Conservation (phyloP, 2,329 filamentous ascomycete genomes). For the Aureobasidium zeae region DNA sequence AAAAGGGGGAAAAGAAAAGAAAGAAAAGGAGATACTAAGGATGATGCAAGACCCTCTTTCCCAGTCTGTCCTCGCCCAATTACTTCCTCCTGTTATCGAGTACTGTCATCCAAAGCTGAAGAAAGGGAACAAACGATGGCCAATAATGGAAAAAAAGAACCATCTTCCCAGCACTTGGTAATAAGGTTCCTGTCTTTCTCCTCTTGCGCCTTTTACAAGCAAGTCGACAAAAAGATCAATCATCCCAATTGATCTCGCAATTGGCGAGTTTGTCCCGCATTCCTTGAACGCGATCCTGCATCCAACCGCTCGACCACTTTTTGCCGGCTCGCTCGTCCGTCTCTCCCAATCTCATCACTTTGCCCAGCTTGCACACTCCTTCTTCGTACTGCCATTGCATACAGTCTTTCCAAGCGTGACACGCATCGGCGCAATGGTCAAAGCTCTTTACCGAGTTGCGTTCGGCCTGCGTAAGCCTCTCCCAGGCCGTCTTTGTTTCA, state of each 20-base stretch:
- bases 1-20: too few relatives aligned
- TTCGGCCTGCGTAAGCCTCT: conserved; percentile 22
- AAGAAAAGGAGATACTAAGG: too few relatives aligned
- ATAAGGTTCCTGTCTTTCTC: neutral
- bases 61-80: too few relatives aligned
- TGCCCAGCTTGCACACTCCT: conserved; percentile 26
- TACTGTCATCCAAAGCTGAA: too few relatives aligned
- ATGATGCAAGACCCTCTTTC: too few relatives aligned
- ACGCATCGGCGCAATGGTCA: conserved; percentile 26
- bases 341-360: conserved; percentile 26
- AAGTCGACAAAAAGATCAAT: conserved; percentile 8
- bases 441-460: conserved; percentile 22
- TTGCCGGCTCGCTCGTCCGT: conserved; percentile 24
- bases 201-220: neutral
- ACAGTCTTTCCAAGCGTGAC: conserved; percentile 23
- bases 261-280: conserved; percentile 21
- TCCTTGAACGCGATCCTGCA: conserved; percentile 21
- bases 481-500: conserved; percentile 19
- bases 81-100: too few relatives aligned
- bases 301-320: conserved; percentile 28
- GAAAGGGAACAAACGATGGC: too few relatives aligned
- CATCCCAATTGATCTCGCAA: conserved; percentile 22
- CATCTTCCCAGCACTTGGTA: conserved; percentile 15
- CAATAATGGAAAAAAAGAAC: neutral
- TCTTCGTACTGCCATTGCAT: conserved; percentile 30